Evolutionary conservation across 176 grass and related monocot species (phyloP), one percentile per base, ranked within the genome.

Genomic region (Aegilops bicornis): DNA sequence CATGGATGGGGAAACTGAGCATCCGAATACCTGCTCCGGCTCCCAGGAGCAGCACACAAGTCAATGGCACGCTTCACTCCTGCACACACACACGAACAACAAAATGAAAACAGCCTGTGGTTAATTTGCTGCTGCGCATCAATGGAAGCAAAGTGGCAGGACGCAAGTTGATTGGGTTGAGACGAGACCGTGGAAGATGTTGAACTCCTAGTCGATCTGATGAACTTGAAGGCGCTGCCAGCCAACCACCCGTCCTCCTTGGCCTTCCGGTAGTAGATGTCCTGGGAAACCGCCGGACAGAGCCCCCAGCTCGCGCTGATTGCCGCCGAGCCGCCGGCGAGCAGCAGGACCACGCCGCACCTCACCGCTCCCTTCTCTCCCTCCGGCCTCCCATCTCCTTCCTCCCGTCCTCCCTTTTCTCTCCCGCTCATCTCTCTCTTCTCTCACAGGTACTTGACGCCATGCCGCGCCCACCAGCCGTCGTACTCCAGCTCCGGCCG

Each of bases 161-260:
- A 67, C 85, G 58, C 37, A 22, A 29, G 58, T 8, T 40, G 27
- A 24, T n/a, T 60, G 7, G 76, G 59, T 59, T 24, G 12, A 86
- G 76, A 77, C 42, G 23, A 48, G 64, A 94, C 91, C 89, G 23
- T 92, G 65, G 77, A 93, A 95, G 67, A 88, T 91, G 69, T 88
- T 89, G 66, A 94, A 98, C 83, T 98, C 96, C 86, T 98, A 89
- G 35, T 98, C 89, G 64, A 95, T 98, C 69, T 94, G 93, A 95
- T 91, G 43, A 93, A 91, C 88, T 98, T 92, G 89, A 98, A 98
- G 82, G 93, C 93, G 69, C 91, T 98, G 69, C 93, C 86, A 25
- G 91, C 93, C 67, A 91, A 27, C 27, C 27, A 27, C 27, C 27
- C 2, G 27, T 95, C 91, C 78, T 98, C 96, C 72, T 98, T 98